Conservation (phyloP, 768 basidiomycete species). For the Tephrocybe sp. region DNA sequence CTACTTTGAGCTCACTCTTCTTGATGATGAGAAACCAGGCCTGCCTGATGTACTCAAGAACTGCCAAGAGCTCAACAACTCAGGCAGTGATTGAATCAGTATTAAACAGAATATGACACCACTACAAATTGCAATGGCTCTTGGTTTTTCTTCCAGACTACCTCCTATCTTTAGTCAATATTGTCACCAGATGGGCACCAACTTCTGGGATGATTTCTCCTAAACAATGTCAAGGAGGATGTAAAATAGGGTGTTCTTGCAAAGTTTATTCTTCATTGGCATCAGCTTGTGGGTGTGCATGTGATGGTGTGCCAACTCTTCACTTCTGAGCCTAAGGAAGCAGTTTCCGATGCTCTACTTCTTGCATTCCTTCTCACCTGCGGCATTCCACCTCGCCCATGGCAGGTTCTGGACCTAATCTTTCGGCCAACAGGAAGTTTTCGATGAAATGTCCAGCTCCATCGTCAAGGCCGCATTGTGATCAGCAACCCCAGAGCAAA, state of each 20-base stretch:
- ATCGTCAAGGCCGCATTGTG: neutral
- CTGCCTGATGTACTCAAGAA: slow-evolving; percentile 1
- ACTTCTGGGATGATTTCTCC: neutral
- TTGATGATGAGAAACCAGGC: neutral
- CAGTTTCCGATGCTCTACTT: neutral
- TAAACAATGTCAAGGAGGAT: neutral
- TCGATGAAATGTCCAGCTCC: neutral
- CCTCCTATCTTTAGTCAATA: too few species aligned
- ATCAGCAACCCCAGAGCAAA: neutral
- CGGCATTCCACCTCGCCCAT: neutral
- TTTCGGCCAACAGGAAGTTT: neutral
- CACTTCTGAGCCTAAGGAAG: neutral
- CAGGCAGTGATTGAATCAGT: slow-evolving; percentile 10
- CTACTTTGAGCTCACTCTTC: slow-evolving; percentile 2
- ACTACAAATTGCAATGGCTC: too few species aligned
- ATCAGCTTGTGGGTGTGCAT: slow-evolving; percentile 25
- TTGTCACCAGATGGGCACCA: too few species aligned
- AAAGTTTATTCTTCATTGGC: too few species aligned
- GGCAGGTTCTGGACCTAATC: neutral
- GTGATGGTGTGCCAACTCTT: slow-evolving; percentile 18
- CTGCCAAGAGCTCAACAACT: too few species aligned
- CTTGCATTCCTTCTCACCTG: neutral
- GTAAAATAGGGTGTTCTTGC: slow-evolving; percentile 4
- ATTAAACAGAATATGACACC: slow-evolving; percentile 5
- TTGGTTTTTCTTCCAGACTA: too few species aligned